Percentiles rank a stretch among this genome's conserved stretches.
Evolutionary conservation across 1,284 basidiomycete species (phyloP).

Genomic region (Volvariella surrecta): DNA sequence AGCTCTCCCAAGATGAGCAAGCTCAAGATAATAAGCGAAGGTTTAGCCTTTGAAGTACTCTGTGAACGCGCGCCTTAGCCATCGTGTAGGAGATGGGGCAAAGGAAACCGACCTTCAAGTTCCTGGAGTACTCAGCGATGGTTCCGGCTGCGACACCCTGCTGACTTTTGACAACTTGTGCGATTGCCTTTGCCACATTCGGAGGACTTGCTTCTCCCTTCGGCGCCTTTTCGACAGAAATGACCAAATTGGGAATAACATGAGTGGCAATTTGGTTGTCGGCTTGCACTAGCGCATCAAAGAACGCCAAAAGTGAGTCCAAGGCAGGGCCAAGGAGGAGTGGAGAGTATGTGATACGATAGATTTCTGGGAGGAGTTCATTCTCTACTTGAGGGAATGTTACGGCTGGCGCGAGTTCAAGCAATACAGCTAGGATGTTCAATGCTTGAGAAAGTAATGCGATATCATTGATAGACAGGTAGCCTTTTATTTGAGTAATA

Average conservation of each 20-base stretch:
- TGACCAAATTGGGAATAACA: conserved; percentile 63
- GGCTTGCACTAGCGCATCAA: conserved; percentile 71
- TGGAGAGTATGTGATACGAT: conserved; percentile 69
- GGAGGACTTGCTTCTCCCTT: conserved; percentile 45
- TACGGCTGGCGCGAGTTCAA: conserved; percentile 55
- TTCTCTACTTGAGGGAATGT: conserved; percentile 69
- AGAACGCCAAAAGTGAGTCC: conserved; percentile 79
- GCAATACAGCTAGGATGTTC: conserved; percentile 59
- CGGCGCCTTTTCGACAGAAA: conserved; percentile 47
- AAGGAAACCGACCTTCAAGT: conserved; percentile 51
- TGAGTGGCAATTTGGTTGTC: conserved; percentile 77
- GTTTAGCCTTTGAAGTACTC: conserved; percentile 57
- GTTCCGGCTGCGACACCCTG: conserved; percentile 69
- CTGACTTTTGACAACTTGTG: conserved; percentile 66
- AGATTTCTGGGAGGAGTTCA: conserved; percentile 61
- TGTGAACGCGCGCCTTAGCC: conserved; percentile 17
- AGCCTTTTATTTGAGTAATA: conserved; percentile 66
- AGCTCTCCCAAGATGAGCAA: conserved; percentile 86
- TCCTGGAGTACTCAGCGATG: conserved; percentile 74
- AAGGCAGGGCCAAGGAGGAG: conserved; percentile 67
- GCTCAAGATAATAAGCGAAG: conserved; percentile 69
- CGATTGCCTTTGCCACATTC: conserved; percentile 81
- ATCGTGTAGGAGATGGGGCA: not conserved
- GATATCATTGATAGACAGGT: conserved; percentile 68
- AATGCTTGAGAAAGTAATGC: conserved; percentile 73